Evolutionary conservation across 345 rosid species (phyloP).

Genomic region (Lepidium africanum): DNA sequence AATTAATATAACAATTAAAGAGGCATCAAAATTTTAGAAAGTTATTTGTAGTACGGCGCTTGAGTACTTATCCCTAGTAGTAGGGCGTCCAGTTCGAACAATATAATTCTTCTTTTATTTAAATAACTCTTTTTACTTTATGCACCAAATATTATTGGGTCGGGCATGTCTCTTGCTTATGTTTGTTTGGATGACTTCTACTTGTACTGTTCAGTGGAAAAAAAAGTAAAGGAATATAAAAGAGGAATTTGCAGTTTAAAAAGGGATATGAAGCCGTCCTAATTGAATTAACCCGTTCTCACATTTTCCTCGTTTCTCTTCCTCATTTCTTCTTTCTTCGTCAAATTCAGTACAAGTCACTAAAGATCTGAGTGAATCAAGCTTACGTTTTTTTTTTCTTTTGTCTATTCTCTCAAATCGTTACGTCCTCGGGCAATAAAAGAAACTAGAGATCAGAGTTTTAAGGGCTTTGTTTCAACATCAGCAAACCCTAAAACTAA

Average conservation of each 20-base stretch:
- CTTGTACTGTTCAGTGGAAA: no score
- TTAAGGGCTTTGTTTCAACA: not conserved
- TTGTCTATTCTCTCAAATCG: not conserved
- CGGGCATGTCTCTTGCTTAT: no score
- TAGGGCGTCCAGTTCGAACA: no score
- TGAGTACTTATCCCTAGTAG: no score
- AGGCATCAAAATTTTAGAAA: no score
- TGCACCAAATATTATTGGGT: no score
- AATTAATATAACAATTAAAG: no score
- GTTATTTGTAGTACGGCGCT: no score
- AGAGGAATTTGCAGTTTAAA: not conserved
- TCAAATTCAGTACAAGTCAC: constrained; percentile 8
- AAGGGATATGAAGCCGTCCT: not conserved
- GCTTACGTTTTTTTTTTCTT: not conserved
- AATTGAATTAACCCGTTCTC: not conserved
- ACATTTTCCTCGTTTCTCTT: not conserved
- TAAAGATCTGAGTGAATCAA: constrained; percentile 14
- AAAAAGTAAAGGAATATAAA: not conserved
- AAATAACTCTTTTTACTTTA: no score
- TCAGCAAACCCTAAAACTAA: constrained; percentile 11
- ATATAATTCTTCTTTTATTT: no score
- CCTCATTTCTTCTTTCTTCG: not conserved
- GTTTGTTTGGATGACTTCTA: no score
- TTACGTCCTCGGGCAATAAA: not conserved
- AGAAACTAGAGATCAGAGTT: not conserved